phyloP scores from a whole-genome alignment of 2,329 filamentous ascomycete genomes.

The Monosporascus ibericus region DNA sequence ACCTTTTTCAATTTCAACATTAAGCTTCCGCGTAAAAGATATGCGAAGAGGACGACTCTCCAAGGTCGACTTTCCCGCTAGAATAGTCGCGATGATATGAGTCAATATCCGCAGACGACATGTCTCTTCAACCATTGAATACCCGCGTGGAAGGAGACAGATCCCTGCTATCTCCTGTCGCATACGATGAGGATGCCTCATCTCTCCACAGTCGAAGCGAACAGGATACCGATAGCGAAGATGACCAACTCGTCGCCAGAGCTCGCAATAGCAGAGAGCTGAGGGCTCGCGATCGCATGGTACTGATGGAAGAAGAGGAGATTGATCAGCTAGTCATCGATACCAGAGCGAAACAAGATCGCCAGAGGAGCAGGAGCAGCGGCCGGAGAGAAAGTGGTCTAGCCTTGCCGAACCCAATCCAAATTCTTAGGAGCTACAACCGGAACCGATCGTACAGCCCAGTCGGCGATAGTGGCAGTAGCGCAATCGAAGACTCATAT shows the following conservation, averaged over 20 bases:
- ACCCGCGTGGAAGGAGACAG: conserved; percentile 22
- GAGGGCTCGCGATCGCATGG: conserved; percentile 60
- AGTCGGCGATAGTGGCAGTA: conserved; percentile 35
- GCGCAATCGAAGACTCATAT: conserved; percentile 43
- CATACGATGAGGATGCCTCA: conserved; percentile 63
- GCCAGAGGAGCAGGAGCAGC: conserved; percentile 39
- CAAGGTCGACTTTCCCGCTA: background rate
- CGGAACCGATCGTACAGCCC: conserved; percentile 28
- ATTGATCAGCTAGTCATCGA: conserved; percentile 54
- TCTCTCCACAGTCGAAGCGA: conserved; percentile 63
- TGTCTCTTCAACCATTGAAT: conserved; percentile 24
- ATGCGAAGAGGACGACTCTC: too few species aligned
- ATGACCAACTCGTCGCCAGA: conserved; percentile 61
- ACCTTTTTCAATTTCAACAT: background rate
- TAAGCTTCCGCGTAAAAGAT: too few species aligned
- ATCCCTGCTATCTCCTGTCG: conserved; percentile 55
- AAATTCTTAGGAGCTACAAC: conserved; percentile 34
- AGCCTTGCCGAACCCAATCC: conserved; percentile 42
- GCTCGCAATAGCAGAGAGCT: conserved; percentile 66
- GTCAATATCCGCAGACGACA: conserved; percentile 4
- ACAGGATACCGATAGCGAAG: conserved; percentile 71
- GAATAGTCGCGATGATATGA: background rate
- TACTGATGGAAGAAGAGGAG: conserved; percentile 73
- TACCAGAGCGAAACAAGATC: conserved; percentile 39
- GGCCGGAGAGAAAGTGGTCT: conserved; percentile 35